These are phyloP conservation scores for Elsinoe perseae DNA, from an alignment of 2,329 filamentous ascomycete species.

Conservation along the genomic window DNA sequence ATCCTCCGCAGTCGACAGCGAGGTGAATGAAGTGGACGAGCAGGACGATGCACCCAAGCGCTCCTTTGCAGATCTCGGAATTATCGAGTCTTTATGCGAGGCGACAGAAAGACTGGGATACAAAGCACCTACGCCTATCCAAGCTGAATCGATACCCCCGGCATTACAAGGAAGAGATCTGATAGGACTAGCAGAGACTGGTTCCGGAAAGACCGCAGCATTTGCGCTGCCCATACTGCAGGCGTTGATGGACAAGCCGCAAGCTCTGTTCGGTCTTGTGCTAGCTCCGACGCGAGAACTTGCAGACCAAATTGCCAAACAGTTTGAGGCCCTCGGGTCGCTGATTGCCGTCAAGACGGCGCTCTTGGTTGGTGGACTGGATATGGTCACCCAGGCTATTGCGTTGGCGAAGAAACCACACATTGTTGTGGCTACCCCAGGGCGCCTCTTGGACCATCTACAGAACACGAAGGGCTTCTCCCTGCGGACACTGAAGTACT, in stretches of 20 bases:
- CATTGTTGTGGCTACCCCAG: conserved; percentile 85
- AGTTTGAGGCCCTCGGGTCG: conserved; percentile 79
- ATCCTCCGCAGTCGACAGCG: conserved; percentile 18
- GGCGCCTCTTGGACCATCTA: conserved; percentile 79
- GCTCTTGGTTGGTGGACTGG: conserved; percentile 78
- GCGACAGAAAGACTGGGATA: conserved; percentile 77
- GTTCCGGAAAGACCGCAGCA: conserved; percentile 90
- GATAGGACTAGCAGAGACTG: conserved; percentile 91
- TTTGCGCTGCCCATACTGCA: conserved; percentile 92
- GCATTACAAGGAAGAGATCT: conserved; percentile 76
- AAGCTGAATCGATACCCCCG: conserved; percentile 71
- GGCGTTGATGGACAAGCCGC: conserved; percentile 78
- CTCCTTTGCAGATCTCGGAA: conserved; percentile 64
- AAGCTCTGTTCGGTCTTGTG: conserved; percentile 78
- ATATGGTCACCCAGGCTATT: conserved; percentile 88
- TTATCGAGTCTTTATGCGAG: conserved; percentile 81
- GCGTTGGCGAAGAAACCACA: conserved; percentile 89
- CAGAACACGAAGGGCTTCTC: conserved; percentile 97
- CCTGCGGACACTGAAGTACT: conserved; percentile 69
- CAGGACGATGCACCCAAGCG: conserved; percentile 35
- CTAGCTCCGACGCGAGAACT: conserved; percentile 90
- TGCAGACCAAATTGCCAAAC: conserved; percentile 80
- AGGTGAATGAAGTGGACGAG: conserved; percentile 20
- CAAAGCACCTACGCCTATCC: conserved; percentile 81
- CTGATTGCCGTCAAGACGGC: conserved; percentile 81